phyloP scores from a whole-genome alignment of 1,284 basidiomycete species.

The Hortiboletus rubellus region DNA sequence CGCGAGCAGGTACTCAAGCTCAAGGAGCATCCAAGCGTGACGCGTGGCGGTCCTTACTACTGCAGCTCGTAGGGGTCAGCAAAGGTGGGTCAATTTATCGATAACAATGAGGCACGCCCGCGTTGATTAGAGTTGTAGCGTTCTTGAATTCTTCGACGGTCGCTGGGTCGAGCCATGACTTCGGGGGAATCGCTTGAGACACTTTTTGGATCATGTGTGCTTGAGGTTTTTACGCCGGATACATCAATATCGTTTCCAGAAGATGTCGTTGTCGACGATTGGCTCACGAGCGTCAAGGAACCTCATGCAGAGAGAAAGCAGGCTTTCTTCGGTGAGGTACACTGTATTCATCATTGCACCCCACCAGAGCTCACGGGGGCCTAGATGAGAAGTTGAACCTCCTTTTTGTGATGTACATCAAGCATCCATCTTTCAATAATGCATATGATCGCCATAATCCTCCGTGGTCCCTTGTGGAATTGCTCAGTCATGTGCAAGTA shows the following conservation, averaged over 20 bases:
- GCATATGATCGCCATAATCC: slow-evolving; percentile 44
- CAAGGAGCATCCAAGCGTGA: too few relatives aligned
- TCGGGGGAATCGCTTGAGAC: slow-evolving; percentile 50
- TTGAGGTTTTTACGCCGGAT: slow-evolving; percentile 68
- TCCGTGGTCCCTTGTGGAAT: slow-evolving; percentile 57
- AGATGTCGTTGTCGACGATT: slow-evolving; percentile 46
- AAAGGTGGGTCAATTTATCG: neutral
- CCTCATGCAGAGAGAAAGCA: slow-evolving; percentile 49
- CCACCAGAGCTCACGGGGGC: slow-evolving; percentile 32
- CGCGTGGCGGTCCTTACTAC: too few relatives aligned
- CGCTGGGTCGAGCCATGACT: slow-evolving; percentile 17
- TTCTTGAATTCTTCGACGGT: neutral
- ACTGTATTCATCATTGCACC: slow-evolving; percentile 16
- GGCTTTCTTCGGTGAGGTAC: slow-evolving; percentile 72
- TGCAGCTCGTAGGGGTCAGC: too few relatives aligned
- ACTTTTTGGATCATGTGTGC: slow-evolving; percentile 60
- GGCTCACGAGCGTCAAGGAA: slow-evolving; percentile 50
- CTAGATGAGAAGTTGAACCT: slow-evolving; percentile 76
- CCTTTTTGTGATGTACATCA: slow-evolving; percentile 57
- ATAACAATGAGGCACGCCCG: neutral
- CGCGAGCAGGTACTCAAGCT: too few relatives aligned
- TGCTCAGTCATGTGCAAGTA: slow-evolving; percentile 72
- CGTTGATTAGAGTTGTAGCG: neutral
- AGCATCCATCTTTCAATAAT: slow-evolving; percentile 39
- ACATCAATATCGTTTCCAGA: slow-evolving; percentile 61